phyloP scores from a whole-genome alignment of 2,329 filamentous ascomycete species.

The Tetracladium maxilliforme region DNA sequence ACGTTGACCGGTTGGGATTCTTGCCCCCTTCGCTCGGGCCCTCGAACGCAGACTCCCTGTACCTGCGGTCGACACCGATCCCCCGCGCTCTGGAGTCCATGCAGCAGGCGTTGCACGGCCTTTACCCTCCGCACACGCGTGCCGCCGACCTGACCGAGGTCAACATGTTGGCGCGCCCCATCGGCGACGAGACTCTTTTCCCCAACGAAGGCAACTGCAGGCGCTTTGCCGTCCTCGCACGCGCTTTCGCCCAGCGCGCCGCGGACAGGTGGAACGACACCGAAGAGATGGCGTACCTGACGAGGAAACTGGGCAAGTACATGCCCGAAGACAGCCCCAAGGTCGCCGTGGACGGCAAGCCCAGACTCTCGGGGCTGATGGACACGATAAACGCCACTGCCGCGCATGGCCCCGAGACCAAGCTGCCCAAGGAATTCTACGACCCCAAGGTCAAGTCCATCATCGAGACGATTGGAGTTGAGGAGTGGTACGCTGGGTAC shows the following conservation, averaged over 20 bases:
- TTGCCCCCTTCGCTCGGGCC: slow-evolving; percentile 46
- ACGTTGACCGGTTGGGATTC: slow-evolving; percentile 61
- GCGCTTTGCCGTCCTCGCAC: slow-evolving; percentile 53
- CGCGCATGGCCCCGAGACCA: slow-evolving; percentile 69
- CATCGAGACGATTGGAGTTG: slow-evolving; percentile 59
- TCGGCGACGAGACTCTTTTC: slow-evolving; percentile 62
- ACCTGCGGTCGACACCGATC: slow-evolving; percentile 60
- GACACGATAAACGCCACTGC: slow-evolving; percentile 84
- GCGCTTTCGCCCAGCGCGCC: slow-evolving; percentile 57
- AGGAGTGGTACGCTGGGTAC: slow-evolving; percentile 91
- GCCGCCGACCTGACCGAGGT: slow-evolving; percentile 39
- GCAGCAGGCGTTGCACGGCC: slow-evolving; percentile 59
- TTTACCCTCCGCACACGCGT: slow-evolving; percentile 48
- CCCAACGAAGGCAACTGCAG: slow-evolving; percentile 65
- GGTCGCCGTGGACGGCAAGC: slow-evolving; percentile 72
- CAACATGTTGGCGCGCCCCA: slow-evolving; percentile 49
- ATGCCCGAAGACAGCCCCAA: slow-evolving; percentile 58
- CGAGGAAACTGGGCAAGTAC: slow-evolving; percentile 64
- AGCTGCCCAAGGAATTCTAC: slow-evolving; percentile 76
- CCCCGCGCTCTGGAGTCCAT: slow-evolving; percentile 65
- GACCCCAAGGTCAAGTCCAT: slow-evolving; percentile 55
- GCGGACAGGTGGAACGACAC: slow-evolving; percentile 62
- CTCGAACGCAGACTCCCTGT: slow-evolving; percentile 43
- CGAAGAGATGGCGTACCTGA: slow-evolving; percentile 73
- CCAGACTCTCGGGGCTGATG: slow-evolving; percentile 79